A percentile compares a stretch with the other conserved stretches of the same genome.
phyloP scores from a whole-genome alignment of 1,284 basidiomycete species.

The Phaffia rhodozyma region DNA sequence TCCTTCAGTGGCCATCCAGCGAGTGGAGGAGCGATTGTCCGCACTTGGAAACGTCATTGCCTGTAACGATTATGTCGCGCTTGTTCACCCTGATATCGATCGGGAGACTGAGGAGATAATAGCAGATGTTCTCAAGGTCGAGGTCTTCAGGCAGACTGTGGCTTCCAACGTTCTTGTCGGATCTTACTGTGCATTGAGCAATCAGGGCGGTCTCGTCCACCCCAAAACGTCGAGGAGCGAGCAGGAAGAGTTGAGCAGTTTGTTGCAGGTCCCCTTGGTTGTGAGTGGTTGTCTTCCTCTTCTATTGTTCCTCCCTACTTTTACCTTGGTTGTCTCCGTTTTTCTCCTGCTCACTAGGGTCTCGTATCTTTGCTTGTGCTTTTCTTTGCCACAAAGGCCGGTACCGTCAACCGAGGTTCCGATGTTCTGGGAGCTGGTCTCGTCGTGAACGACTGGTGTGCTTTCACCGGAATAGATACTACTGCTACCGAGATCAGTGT shows the following conservation, averaged over 20 bases:
- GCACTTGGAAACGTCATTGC: slow-evolving; percentile 98
- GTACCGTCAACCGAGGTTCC: slow-evolving; percentile 95
- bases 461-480: slow-evolving; percentile 90
- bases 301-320: not conserved
- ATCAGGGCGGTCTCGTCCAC: slow-evolving; percentile 87
- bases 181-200: slow-evolving; percentile 85
- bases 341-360: not conserved
- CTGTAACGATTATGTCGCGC: slow-evolving; percentile 94
- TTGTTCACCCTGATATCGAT: slow-evolving; percentile 95
- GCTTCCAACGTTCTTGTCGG: slow-evolving; percentile 96
- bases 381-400: slow-evolving; percentile 48
- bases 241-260: slow-evolving; percentile 89
- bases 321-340: not conserved
- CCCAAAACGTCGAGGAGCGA: slow-evolving; percentile 94
- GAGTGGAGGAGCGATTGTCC: slow-evolving; percentile 90
- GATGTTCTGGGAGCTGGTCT: slow-evolving; percentile 95
- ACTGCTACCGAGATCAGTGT: slow-evolving; percentile 97
- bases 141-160: slow-evolving; percentile 96
- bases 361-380: not conserved
- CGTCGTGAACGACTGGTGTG: slow-evolving; percentile 98
- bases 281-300: slow-evolving; percentile 41
- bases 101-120: slow-evolving; percentile 99
- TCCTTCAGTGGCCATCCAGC: slow-evolving; percentile 79
- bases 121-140: slow-evolving; percentile 96
- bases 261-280: slow-evolving; percentile 90